These are phyloP conservation scores for Hapsidospora chrysogenum DNA, from an alignment of 495 filamentous ascomycete genomes.

Conservation along the genomic window DNA sequence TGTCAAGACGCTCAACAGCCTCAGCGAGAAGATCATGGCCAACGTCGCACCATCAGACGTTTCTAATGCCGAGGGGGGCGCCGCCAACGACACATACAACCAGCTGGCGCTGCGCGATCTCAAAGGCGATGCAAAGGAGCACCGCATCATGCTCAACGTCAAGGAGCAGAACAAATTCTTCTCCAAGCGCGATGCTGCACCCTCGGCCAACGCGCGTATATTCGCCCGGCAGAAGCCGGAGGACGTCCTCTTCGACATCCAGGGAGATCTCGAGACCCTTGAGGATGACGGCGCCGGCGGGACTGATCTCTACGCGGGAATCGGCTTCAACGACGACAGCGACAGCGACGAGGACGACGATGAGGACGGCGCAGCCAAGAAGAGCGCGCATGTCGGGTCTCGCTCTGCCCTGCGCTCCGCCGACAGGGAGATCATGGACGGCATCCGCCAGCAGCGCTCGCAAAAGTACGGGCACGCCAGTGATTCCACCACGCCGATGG, in stretches of 20 bases:
- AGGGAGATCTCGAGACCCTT: conserved; percentile 37
- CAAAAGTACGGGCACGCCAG: conserved; percentile 29
- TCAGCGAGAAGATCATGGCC: conserved; percentile 82
- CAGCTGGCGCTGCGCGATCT: conserved; percentile 71
- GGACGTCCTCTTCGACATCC: conserved; percentile 47
- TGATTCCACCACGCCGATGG: conserved; percentile 34
- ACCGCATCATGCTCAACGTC: conserved; percentile 69
- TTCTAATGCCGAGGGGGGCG: conserved; percentile 44
- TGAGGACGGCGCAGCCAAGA: conserved; percentile 2
- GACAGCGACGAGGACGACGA: conserved; percentile 49
- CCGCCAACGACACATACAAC: conserved; percentile 61
- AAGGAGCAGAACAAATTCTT: conserved; percentile 74
- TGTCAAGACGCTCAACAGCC: conserved; percentile 65
- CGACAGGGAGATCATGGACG: conserved; percentile 37
- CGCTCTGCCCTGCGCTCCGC: conserved; percentile 35
- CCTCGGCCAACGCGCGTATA: conserved; percentile 36
- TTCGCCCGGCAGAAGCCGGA: conserved; percentile 51
- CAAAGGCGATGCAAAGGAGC: conserved; percentile 50
- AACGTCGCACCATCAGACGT: conserved; percentile 64
- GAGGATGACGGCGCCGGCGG: conserved; percentile 28
- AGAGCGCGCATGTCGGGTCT: conserved; percentile 35
- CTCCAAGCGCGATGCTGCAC: conserved; percentile 35
- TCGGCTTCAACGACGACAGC: conserved; percentile 49
- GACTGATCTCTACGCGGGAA: conserved; percentile 38
- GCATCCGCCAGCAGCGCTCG: conserved; percentile 31